Evolutionary conservation across 345 rosid genomes (phyloP).

Genomic region (Raphanus raphanistrum): DNA sequence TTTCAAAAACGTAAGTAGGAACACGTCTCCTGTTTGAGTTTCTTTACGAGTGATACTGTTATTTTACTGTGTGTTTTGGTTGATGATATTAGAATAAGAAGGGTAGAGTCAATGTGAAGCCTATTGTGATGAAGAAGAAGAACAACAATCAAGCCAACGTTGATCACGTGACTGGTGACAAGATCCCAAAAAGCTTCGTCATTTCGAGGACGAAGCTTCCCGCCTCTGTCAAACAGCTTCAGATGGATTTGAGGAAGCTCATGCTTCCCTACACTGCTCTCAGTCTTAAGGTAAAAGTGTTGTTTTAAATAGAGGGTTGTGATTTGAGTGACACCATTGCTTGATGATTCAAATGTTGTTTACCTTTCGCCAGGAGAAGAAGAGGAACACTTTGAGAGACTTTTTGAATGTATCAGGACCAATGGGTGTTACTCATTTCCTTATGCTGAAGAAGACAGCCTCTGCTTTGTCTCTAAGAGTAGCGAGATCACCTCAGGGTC

Average conservation of each 20-base stretch:
- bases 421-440: conserved; percentile 96
- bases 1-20: conserved; percentile 44
- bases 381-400: conserved; percentile 74
- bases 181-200: conserved; percentile 86
- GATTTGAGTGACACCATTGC: background rate
- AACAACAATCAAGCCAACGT: conserved; percentile 58
- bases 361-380: conserved; percentile 73
- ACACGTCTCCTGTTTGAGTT: background rate
- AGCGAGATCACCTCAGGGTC: conserved; percentile 96
- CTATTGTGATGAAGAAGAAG: conserved; percentile 56
- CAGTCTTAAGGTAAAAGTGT: conserved; percentile 57
- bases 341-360: background rate
- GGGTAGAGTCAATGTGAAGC: conserved; percentile 61
- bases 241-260: conserved; percentile 82
- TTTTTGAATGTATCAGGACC: conserved; percentile 93
- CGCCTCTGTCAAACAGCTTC: conserved; percentile 68
- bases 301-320: background rate
- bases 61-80: background rate
- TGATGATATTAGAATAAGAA: conserved; percentile 45
- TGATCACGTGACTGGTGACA: conserved; percentile 81
- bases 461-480: conserved; percentile 69
- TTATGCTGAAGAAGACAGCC: conserved; percentile 73
- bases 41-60: background rate
- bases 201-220: conserved; percentile 90
- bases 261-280: conserved; percentile 98